Conservation (phyloP, 2,329 filamentous ascomycete genomes). For the Madurella mycetomatis region DNA sequence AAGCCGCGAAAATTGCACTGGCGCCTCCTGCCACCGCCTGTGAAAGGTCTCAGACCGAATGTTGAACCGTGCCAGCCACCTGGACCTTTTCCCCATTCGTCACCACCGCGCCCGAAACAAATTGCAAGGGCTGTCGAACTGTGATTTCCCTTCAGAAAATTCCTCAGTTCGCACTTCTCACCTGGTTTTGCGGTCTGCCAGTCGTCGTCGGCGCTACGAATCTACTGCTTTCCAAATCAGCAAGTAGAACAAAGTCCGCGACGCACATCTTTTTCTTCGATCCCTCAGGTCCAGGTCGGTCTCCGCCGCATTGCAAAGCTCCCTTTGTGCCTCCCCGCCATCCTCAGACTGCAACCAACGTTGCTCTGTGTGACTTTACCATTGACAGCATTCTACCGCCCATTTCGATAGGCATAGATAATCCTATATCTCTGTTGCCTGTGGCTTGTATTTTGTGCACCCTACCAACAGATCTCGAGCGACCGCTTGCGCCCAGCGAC, state of each 20-base stretch:
- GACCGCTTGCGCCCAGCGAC: not conserved
- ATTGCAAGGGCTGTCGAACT: conserved; percentile 4
- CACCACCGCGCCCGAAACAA: not conserved
- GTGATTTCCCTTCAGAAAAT: not conserved
- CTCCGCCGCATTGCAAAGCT: not conserved
- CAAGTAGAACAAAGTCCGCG: not conserved
- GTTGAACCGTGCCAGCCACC: not conserved
- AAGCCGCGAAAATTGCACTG: not conserved
- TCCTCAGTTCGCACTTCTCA: not conserved
- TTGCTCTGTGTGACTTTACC: not conserved
- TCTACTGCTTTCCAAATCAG: not conserved
- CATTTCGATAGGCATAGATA: not conserved
- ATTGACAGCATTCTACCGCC: not conserved
- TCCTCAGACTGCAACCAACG: not conserved
- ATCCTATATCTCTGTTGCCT: not conserved
- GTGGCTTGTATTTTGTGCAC: not conserved
- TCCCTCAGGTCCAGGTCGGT: not conserved
- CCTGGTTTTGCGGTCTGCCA: not conserved
- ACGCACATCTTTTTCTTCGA: not conserved
- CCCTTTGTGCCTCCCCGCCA: not conserved
- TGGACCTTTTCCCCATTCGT: conserved; percentile 1
- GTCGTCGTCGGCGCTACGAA: not conserved
- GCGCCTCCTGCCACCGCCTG: not conserved
- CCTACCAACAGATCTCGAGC: not conserved
- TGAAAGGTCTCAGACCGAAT: not conserved